Conservation (phyloP, 2,329 filamentous ascomycete genomes). For the Aspergillus novofumigatus region DNA sequence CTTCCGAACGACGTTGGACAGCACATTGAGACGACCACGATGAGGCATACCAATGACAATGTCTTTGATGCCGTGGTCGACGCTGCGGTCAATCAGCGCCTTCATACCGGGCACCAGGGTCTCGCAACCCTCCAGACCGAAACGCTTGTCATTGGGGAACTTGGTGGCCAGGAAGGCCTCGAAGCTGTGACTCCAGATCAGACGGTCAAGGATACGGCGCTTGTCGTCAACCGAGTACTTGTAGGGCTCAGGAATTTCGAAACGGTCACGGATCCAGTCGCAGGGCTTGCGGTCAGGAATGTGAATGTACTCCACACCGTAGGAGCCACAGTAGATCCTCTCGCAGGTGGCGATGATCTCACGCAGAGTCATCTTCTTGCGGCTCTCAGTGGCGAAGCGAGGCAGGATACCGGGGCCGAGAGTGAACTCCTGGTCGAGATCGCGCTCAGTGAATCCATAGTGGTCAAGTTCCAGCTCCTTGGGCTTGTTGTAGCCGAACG, state of each 20-base stretch:
- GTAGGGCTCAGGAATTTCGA: constrained; percentile 91
- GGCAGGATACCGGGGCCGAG: constrained; percentile 94
- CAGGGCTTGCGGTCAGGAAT: constrained; percentile 96
- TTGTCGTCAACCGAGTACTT: constrained; percentile 99
- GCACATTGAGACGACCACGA: constrained; percentile 93
- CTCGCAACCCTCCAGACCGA: constrained; percentile 96
- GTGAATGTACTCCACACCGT: constrained; percentile 97
- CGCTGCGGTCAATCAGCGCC: constrained; percentile 94
- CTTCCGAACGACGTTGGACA: constrained; percentile 98
- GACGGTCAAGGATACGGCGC: constrained; percentile 89
- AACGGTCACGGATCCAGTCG: constrained; percentile 93
- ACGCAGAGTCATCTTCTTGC: constrained; percentile 92
- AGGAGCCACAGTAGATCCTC: constrained; percentile 94
- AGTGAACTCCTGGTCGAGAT: constrained; percentile 85
- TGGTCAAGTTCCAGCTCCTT: constrained; percentile 90
- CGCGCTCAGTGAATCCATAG: constrained; percentile 92
- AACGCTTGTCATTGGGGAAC: constrained; percentile 99
- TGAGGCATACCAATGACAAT: constrained; percentile 99
- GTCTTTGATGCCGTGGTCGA: constrained; percentile 97
- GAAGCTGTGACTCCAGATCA: constrained; percentile 98
- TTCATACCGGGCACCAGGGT: constrained; percentile 98
- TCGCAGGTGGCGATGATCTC: constrained; percentile 94
- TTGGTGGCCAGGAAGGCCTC: constrained; percentile 94
- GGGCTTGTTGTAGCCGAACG: constrained; percentile 80
- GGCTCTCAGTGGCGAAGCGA: constrained; percentile 80